These are phyloP conservation scores for Hydrangea macrophylla DNA, from an alignment of 148 eudicot species.

Conservation along the genomic window DNA sequence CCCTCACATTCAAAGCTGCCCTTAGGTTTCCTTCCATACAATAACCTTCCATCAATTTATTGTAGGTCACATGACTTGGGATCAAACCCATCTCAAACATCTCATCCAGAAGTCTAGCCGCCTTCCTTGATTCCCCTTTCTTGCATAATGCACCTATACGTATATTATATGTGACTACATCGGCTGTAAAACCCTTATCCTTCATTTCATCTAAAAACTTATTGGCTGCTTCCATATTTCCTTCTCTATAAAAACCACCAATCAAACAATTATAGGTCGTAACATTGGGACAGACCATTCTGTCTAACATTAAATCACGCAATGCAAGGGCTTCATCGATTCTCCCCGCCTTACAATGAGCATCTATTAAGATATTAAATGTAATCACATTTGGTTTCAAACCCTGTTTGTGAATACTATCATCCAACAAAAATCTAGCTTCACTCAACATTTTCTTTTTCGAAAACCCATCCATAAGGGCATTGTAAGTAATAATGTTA, in stretches of 20 bases:
- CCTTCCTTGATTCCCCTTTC: constrained; percentile 44
- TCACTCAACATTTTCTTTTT: constrained; percentile 50
- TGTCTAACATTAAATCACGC: constrained; percentile 31
- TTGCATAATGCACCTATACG: constrained; percentile 49
- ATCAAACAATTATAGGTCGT: constrained; percentile 60
- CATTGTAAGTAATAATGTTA: constrained; percentile 47
- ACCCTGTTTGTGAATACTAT: constrained; percentile 29
- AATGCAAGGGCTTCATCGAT: constrained; percentile 51
- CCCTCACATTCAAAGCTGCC: constrained; percentile 50
- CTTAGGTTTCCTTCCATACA: constrained; percentile 43
- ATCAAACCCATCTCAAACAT: constrained; percentile 39
- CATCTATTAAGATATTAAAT: constrained; percentile 54
- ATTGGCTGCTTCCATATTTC: constrained; percentile 34
- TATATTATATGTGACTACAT: constrained; percentile 55
- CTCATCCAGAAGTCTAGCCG: constrained; percentile 42
- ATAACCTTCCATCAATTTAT: constrained; percentile 51
- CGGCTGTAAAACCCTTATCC: constrained; percentile 34
- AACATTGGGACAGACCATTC: constrained; percentile 33
- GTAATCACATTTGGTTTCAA: constrained; percentile 33
- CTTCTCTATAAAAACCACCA: constrained; percentile 50
- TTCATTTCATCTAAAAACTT: constrained; percentile 41
- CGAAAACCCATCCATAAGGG: constrained; percentile 45
- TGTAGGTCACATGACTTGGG: constrained; percentile 51
- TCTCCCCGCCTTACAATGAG: constrained; percentile 47
- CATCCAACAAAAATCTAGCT: constrained; percentile 52